Evolutionary conservation across 495 filamentous ascomycete species (phyloP).

Genomic region (Parathielavia hyrcaniae): DNA sequence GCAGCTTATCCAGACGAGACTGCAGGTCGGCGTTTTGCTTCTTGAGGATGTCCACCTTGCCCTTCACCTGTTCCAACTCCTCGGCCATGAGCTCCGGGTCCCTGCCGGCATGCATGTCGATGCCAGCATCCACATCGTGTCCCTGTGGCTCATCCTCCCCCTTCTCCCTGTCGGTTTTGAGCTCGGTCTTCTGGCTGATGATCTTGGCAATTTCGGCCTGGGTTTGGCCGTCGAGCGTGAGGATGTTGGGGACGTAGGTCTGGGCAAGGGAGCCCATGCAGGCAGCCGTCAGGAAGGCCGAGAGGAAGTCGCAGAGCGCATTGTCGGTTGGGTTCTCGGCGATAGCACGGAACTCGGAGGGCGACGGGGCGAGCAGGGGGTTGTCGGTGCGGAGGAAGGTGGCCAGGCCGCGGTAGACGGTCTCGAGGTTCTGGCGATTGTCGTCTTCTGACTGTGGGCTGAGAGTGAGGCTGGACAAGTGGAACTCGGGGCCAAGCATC

Average conservation of each 20-base stretch:
- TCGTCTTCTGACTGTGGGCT: slow-evolving; percentile 49
- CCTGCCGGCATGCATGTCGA: slow-evolving; percentile 20
- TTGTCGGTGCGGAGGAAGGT: slow-evolving; percentile 52
- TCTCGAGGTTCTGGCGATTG: slow-evolving; percentile 59
- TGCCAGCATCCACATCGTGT: slow-evolving; percentile 5
- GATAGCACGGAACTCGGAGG: slow-evolving; percentile 36
- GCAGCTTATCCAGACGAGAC: slow-evolving; percentile 31
- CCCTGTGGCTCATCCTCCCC: slow-evolving; percentile 18
- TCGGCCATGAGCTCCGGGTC: slow-evolving; percentile 34
- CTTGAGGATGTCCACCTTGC: slow-evolving; percentile 26
- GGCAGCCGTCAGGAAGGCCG: slow-evolving; percentile 57
- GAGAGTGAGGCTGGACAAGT: slow-evolving; percentile 61
- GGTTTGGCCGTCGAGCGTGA: slow-evolving; percentile 30
- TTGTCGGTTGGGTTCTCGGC: slow-evolving; percentile 35
- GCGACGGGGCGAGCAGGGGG: slow-evolving; percentile 30
- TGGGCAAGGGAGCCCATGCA: slow-evolving; percentile 51
- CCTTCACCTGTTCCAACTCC: slow-evolving; percentile 29
- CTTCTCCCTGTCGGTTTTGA: slow-evolving; percentile 28
- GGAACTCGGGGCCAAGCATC: slow-evolving; percentile 54
- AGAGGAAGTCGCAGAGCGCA: slow-evolving; percentile 51
- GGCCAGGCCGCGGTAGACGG: slow-evolving; percentile 58
- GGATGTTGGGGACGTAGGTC: slow-evolving; percentile 48
- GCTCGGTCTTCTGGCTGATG: slow-evolving; percentile 29
- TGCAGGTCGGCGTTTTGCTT: slow-evolving; percentile 35
- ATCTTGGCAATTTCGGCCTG: slow-evolving; percentile 34